A percentile compares a stretch with the other conserved stretches of the same genome.
Evolutionary conservation across 108 stramenopile genomes (phyloP).

Genomic region (Epipyxis sp.): DNA sequence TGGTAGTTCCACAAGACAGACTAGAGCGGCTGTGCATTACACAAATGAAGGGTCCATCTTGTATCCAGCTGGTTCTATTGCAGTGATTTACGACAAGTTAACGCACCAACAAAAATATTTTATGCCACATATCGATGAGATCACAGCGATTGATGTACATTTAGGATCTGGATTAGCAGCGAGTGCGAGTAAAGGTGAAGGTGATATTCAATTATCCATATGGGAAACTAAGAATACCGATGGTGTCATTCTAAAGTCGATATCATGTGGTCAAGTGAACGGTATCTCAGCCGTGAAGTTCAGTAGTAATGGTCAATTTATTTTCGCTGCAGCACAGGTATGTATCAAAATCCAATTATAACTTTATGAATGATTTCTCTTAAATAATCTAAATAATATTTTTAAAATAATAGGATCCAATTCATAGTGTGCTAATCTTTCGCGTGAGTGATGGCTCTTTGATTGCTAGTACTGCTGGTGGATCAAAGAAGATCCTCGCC

Average conservation of each 20-base stretch:
- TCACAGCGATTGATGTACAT: conserved; percentile 17
- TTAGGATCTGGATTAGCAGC: background rate
- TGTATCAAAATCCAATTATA: too few species aligned
- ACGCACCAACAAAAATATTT: background rate
- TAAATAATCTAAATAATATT: too few species aligned
- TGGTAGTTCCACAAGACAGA: background rate
- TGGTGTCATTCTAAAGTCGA: background rate
- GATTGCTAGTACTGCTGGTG: background rate
- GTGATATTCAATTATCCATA: background rate
- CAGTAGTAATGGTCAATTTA: background rate
- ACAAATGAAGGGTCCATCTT: background rate
- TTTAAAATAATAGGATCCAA: background rate
- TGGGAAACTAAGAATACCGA: background rate
- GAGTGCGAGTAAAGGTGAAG: background rate
- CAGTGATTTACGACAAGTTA: background rate
- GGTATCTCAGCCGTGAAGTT: conserved; percentile 15
- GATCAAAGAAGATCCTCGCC: background rate
- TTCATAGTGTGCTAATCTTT: background rate
- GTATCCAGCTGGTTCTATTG: conserved; percentile 13
- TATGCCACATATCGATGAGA: conserved; percentile 4
- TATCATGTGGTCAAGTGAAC: background rate
- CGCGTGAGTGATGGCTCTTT: background rate
- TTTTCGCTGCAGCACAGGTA: background rate
- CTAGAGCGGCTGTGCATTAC: conserved; percentile 4
- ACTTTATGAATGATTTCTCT: too few species aligned